These are phyloP conservation scores for Francoa sonchifolia DNA, from an alignment of 441 rosid species.

Conservation along the genomic window DNA sequence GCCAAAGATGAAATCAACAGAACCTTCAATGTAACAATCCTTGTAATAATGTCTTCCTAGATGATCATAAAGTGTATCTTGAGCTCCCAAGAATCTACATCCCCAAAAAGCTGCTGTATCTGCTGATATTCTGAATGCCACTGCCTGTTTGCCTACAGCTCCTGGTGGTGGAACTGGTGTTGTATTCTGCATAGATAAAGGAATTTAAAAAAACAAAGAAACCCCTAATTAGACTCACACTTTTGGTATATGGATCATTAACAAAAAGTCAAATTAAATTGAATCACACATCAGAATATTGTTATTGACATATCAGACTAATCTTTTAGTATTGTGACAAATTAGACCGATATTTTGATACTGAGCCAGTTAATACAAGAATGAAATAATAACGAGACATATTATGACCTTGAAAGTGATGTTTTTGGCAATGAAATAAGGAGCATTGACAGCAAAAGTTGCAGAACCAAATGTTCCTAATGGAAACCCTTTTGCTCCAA, in stretches of 20 bases:
- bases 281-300: too few species aligned
- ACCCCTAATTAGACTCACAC: too few species aligned
- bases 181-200: constrained; percentile 41
- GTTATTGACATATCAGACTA: too few species aligned
- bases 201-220: not conserved
- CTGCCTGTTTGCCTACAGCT: constrained; percentile 81
- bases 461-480: constrained; percentile 76
- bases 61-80: constrained; percentile 91
- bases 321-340: too few species aligned
- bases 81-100: constrained; percentile 79
- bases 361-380: too few species aligned
- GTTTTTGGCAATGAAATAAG: constrained; percentile 81
- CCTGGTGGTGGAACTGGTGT: constrained; percentile 85
- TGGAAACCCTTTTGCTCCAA: constrained; percentile 53
- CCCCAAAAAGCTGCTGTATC: constrained; percentile 80
- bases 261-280: too few species aligned
- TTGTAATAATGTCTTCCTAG: constrained; percentile 91
- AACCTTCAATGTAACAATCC: constrained; percentile 91
- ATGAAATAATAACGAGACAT: not conserved
- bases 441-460: constrained; percentile 81
- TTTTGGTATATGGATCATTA: too few species aligned
- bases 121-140: constrained; percentile 81
- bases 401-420: constrained; percentile 72
- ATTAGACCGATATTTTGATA: too few species aligned
- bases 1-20: constrained; percentile 91